A percentile compares a stretch with the other conserved stretches of the same genome.
These are phyloP conservation scores for Phytophthora aleatoria DNA, from an alignment of 352 stramenopile species.

Conservation along the genomic window DNA sequence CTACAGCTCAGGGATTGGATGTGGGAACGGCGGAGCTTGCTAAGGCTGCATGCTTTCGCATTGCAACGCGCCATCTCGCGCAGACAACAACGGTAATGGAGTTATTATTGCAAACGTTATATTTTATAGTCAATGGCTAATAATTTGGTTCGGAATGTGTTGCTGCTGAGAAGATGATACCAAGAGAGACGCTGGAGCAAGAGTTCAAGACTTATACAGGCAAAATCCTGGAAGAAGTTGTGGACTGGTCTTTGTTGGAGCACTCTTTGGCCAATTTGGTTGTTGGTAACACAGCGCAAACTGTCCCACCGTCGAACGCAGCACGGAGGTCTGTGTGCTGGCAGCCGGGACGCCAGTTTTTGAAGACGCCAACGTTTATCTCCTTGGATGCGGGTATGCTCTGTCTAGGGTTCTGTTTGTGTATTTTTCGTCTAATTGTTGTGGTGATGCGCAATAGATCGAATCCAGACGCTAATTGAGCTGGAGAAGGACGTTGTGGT, in stretches of 20 bases:
- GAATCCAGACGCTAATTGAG: slow-evolving; percentile 38
- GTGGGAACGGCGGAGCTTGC: slow-evolving; percentile 19
- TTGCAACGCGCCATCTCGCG: slow-evolving; percentile 33
- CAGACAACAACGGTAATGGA: slow-evolving; percentile 32
- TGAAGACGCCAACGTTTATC: slow-evolving; percentile 32
- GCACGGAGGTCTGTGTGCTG: slow-evolving; percentile 16
- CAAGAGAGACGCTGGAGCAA: slow-evolving; percentile 23
- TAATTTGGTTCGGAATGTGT: background rate
- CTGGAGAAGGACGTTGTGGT: slow-evolving; percentile 47
- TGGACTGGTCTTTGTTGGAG: slow-evolving; percentile 17
- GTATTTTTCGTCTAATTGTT: background rate
- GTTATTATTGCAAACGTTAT: background rate
- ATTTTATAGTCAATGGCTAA: slow-evolving; percentile 1
- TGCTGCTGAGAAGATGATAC: slow-evolving; percentile 23
- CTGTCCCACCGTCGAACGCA: background rate
- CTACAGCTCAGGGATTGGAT: slow-evolving; percentile 21
- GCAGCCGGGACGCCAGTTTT: slow-evolving; percentile 39
- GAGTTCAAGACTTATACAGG: slow-evolving; percentile 41
- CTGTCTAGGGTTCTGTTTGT: background rate
- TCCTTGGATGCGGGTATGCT: slow-evolving; percentile 26
- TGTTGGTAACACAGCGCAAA: background rate
- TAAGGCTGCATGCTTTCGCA: slow-evolving; percentile 39
- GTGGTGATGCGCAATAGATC: slow-evolving; percentile 22
- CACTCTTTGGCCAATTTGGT: slow-evolving; percentile 9
- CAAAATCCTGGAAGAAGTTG: slow-evolving; percentile 17